Conservation (phyloP, 208 protist genomes). For the Trypanosoma melophagium region DNA sequence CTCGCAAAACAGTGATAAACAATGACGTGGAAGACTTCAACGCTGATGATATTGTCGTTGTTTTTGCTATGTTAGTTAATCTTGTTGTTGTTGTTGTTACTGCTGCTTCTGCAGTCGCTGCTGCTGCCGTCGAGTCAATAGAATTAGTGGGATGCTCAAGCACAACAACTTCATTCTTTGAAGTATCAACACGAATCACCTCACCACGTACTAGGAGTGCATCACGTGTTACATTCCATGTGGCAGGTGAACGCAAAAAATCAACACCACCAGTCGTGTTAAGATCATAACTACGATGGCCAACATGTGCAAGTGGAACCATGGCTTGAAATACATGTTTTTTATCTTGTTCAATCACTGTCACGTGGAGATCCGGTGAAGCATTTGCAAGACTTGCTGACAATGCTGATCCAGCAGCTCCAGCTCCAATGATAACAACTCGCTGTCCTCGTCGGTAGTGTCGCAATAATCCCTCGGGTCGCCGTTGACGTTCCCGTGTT, state of each 20-base stretch:
- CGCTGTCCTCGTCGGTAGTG: constrained; percentile 37
- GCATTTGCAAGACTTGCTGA: constrained; percentile 55
- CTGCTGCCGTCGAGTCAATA: background rate
- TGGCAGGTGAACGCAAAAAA: constrained; percentile 58
- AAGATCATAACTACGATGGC: constrained; percentile 87
- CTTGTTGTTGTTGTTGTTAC: background rate
- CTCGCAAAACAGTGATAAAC: background rate
- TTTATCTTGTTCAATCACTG: constrained; percentile 74
- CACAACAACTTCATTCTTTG: constrained; percentile 53
- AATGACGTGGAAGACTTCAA: too few relatives aligned
- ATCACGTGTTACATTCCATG: constrained; percentile 81
- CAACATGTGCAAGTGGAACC: constrained; percentile 73
- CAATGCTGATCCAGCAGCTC: constrained; percentile 59
- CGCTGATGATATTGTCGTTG: constrained; percentile 11
- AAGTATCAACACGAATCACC: constrained; percentile 53
- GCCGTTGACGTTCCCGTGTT: constrained; percentile 42
- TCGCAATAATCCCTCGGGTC: constrained; percentile 26
- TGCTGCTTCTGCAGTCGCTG: background rate
- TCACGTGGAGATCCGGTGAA: constrained; percentile 58
- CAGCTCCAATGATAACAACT: constrained; percentile 79
- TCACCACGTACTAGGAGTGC: constrained; percentile 65
- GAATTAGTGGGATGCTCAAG: background rate
- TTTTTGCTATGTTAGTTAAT: background rate
- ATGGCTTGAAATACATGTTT: constrained; percentile 63
- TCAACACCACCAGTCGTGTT: constrained; percentile 72